Evolutionary conservation across 164 flowering plant species (phyloP).

Genomic region (Taxillus chinensis): DNA sequence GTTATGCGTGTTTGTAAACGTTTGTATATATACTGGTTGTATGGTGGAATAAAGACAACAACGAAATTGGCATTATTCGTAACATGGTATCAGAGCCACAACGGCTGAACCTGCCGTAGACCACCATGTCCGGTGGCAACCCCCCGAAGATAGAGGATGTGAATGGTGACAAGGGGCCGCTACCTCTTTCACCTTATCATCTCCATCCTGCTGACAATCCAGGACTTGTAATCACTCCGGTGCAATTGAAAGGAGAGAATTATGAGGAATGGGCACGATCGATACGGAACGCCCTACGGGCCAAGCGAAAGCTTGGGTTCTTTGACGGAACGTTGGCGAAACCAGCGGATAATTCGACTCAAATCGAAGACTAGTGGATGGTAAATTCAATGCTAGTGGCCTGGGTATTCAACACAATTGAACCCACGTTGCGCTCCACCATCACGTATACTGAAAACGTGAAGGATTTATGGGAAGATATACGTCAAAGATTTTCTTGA

Average conservation of each 20-base stretch:
- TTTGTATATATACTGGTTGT: too few relatives aligned
- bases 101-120: too few relatives aligned
- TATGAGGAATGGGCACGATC: background rate
- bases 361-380: slow-evolving; percentile 1
- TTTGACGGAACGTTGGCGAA: background rate
- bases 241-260: slow-evolving; percentile 1
- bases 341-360: background rate
- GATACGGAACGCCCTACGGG: background rate
- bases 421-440: background rate
- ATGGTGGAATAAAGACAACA: too few relatives aligned
- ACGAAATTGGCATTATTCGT: too few relatives aligned
- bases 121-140: too few relatives aligned
- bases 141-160: too few relatives aligned
- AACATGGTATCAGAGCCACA: too few relatives aligned
- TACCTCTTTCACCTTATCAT: background rate
- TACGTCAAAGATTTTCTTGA: background rate
- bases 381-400: background rate
- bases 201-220: background rate
- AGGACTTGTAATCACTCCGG: background rate
- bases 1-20: too few relatives aligned
- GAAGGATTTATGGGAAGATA: background rate
- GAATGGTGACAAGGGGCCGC: too few relatives aligned
- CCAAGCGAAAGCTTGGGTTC: too few relatives aligned
- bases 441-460: background rate
- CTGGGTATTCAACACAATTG: background rate